These are phyloP conservation scores for Phytophthora cactorum DNA, from an alignment of 352 stramenopile genomes.

Conservation along the genomic window DNA sequence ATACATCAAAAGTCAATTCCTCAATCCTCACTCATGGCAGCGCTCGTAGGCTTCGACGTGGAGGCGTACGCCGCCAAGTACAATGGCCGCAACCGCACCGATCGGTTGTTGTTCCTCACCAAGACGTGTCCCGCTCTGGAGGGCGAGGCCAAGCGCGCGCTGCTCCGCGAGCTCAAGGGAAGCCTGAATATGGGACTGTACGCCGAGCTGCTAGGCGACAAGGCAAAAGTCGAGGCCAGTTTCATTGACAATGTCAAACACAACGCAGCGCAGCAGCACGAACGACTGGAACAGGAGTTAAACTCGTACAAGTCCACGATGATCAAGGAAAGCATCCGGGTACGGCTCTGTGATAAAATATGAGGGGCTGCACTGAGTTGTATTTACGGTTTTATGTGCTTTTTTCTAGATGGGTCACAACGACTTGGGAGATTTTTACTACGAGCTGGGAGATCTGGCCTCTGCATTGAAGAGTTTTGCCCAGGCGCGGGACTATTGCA, in stretches of 20 bases:
- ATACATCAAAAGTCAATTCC: conserved; percentile 9
- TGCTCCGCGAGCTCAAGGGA: conserved; percentile 69
- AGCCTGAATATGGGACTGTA: conserved; percentile 79
- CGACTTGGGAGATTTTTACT: conserved; percentile 90
- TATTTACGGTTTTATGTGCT: background rate
- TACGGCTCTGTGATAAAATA: conserved; percentile 27
- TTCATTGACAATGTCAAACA: conserved; percentile 75
- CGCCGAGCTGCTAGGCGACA: conserved; percentile 62
- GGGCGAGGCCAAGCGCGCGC: conserved; percentile 50
- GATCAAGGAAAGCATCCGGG: conserved; percentile 92
- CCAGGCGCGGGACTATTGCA: conserved; percentile 91
- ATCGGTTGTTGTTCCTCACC: conserved; percentile 77
- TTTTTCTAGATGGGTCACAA: conserved; percentile 84
- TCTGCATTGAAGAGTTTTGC: conserved; percentile 86
- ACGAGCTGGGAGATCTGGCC: conserved; percentile 77
- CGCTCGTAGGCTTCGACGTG: conserved; percentile 72
- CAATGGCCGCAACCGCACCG: conserved; percentile 76
- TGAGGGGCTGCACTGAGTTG: conserved; percentile 3
- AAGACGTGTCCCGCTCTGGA: conserved; percentile 52
- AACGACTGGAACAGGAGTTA: conserved; percentile 87
- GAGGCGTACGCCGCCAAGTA: conserved; percentile 87
- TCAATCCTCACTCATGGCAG: conserved; percentile 3
- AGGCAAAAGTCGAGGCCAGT: conserved; percentile 40
- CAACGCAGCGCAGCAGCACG: conserved; percentile 71
- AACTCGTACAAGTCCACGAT: conserved; percentile 93